Evolutionary conservation across 495 filamentous ascomycete genomes (phyloP), one percentile per base, ranked within the genome.

Genomic region (Extremus antarcticus): DNA sequence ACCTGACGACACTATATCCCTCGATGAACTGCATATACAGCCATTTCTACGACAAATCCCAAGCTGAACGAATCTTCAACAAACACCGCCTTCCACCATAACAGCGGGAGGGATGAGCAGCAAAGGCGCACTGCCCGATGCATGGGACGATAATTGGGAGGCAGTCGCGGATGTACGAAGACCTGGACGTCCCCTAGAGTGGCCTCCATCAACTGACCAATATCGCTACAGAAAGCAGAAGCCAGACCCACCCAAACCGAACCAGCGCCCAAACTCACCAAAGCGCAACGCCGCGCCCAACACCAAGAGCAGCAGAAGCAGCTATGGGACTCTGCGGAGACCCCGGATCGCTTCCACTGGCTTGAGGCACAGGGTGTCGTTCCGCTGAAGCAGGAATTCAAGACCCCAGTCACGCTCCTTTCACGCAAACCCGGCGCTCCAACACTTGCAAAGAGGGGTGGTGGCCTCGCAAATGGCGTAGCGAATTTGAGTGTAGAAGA

Each of bases 61-160:
- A 24, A 53, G 29, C 39, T 22, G 17, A 4, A 43, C 21, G 21
- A 22, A 40, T n/a, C 23, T 25, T 3, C 43, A 55, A 11, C 24
- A 47, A 16, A 35, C 13, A 35, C 13, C 29, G 29, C 29, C 13
- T 35, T 7, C 29, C 29, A 35, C 29, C 29, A 35, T 35, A 35
- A 35, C 29, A 13, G 13, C 29, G 7, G 13, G 29, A 35, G 41
- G 41, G 16, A 78, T 75, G 54, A 75, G 73, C 60, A 76, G 71
- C 47, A 70, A 68, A 53, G 62, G 64, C 40, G 68, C 72, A 41
- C 69, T 82, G 54, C 83, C 87, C 25, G 82, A 94, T 66, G 88
- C 87, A 46, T 95, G 90, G 90, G 90, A 88, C 54, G 88, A 91
- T 59, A 87, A 95, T 62, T 95, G 88, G 88, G 86, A 90, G 65